These are phyloP conservation scores for Blyttiomyces sp. DNA, from an alignment of 371 early-diverging fungal species.

Conservation along the genomic window DNA sequence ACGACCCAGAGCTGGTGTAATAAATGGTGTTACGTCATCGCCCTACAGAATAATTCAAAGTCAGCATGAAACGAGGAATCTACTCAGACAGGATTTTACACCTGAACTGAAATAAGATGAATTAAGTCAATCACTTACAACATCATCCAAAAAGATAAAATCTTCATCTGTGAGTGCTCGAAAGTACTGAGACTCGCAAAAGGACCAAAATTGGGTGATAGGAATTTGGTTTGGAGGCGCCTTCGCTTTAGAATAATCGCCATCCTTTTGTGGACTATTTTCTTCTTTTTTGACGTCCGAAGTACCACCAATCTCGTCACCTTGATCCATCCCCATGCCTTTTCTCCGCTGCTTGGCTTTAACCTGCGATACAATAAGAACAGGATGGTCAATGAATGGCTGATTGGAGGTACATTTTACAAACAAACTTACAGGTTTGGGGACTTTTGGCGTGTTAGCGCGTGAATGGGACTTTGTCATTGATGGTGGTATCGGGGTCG, in stretches of 20 bases:
- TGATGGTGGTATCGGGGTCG: neutral
- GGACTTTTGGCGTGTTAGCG: conserved; percentile 5
- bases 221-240: conserved; percentile 75
- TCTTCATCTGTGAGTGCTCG: conserved; percentile 77
- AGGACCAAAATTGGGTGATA: conserved; percentile 73
- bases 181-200: conserved; percentile 76
- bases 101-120: neutral
- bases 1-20: conserved; percentile 73
- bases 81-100: neutral
- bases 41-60: conserved; percentile 33
- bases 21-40: conserved; percentile 66
- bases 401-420: too few species aligned
- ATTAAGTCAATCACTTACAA: conserved; percentile 1
- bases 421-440: conserved; percentile 5
- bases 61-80: neutral
- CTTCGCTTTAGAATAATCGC: conserved; percentile 67
- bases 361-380: too few species aligned
- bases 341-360: neutral
- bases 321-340: neutral
- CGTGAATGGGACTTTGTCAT: conserved; percentile 1
- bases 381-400: too few species aligned
- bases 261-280: conserved; percentile 19
- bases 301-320: neutral
- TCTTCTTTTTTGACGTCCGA: neutral
- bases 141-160: conserved; percentile 58